Evolutionary conservation across 306 rosid species (phyloP), one percentile per base, ranked within the genome.

Genomic region (Dalbergia cochinchinensis): DNA sequence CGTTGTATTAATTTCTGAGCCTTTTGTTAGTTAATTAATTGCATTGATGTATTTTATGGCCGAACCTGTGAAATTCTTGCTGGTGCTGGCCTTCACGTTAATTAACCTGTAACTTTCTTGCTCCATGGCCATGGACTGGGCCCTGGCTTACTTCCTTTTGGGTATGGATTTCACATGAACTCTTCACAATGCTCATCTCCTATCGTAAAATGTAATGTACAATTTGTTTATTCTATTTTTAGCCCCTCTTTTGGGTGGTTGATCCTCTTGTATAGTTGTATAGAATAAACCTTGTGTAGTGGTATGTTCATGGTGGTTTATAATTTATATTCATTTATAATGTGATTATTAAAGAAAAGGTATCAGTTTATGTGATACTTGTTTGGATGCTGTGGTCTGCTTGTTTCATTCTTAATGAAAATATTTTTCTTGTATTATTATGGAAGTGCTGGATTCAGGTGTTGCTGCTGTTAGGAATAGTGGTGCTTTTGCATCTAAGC

Each of bases 101-200:
- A 15, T 26, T 63, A 20, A 48, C 47, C 50, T 67, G 59, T 68
- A 66, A 33, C 59, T 77, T 69, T 47, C 73, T 57, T 57, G 8
- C 47, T 20, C 15, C 7, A 41, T 12, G 51, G 37, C 9, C 55
- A 6, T 59, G 58, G 66, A 22, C 9, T 33, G 54, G 11, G 44
- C 35, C 54, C 55, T 54, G 79, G 54, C 79, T 5, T 82, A 42
- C 47, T 77, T 71, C 20, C 61, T 37, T 78, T 59, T 48, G 47
- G 53, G 51, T 31, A 12, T 13, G 62, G 69, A 53, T 82, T 69
- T 71, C 51, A 42, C 14, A 15, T 54, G 62, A 63, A 39, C 13
- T 20, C 67, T 22, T 68, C 7, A 35, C 57, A n/a, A 20, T 58
- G 72, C 57, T 50, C 42, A 11, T 69, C 71, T 58, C 70, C 67